Base-by-base conservation (phyloP, 2,329 filamentous ascomycete genomes). In the Colletotrichum spaethianum region DNA sequence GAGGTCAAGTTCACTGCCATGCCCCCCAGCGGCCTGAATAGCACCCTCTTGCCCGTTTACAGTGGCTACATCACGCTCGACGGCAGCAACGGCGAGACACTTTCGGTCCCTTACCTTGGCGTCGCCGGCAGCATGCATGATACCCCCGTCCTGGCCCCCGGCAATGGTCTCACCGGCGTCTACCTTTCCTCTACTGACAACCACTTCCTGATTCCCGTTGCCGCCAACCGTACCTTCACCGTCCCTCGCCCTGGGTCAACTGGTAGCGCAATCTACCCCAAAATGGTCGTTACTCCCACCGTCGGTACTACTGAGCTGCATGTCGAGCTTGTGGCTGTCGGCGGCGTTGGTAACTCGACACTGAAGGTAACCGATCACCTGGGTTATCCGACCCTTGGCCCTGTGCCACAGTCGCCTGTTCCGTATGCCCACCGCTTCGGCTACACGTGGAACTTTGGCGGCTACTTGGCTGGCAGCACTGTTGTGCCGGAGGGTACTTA, bases 21-120 rank as follows among this genome's bases (percentile, higher is more conserved):
- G 16, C 77, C 77, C 5, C 79, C 80, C 1, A 44, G 61, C 1
- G 75, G 76, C 18, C 73, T 83, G 11, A 75, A 81, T 48, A 71
- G 73, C 8, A 74, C 72, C 1, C 78, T 77, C 6, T 74, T 85
- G 28, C 83, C 83, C 5, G 78, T 86, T 9, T 86, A 85, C 76
- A 82, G 81, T 23, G 85, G 85, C 28, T 85, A 81, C 77, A 77
- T 86, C 57, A 78, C 82, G 16, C 75, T 86, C 63, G 82, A 81
- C 48, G 79, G 79, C 59, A 81, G 79, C 42, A 82, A 82, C 44
- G 79, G 78, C 28, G 79, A 82, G 12, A 74, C 76, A 20, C 78
- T 84, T 23, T 76, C 77, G 5, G 73, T 86, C 14, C 83, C 84
- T 2, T 86, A 85, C 75, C 77, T 82, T 31, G 83, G 83, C 18